Conservation (phyloP, 768 basidiomycete genomes). For the Xerocomus potaroensis region DNA sequence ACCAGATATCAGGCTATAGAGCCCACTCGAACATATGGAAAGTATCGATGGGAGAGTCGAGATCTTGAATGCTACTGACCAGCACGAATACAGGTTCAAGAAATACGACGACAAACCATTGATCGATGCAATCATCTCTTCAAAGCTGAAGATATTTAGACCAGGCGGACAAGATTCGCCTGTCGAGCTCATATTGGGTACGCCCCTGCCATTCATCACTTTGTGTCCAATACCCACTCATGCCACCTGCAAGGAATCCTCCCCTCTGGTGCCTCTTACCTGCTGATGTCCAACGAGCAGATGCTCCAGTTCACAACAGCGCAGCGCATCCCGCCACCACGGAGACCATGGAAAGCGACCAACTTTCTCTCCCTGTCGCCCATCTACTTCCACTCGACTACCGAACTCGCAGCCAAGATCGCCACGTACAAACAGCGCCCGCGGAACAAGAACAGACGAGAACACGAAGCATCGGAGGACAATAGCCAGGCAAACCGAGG, state of each 20-base stretch:
- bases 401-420: conserved; percentile 38
- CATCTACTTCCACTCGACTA: conserved; percentile 34
- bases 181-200: conserved; percentile 45
- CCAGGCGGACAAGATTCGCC: conserved; percentile 22
- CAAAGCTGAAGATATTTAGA: conserved; percentile 29
- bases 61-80: neutral
- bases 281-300: conserved; percentile 38
- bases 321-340: conserved; percentile 14
- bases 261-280: conserved; percentile 40
- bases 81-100: conserved; percentile 22
- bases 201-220: neutral
- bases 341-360: conserved; percentile 10
- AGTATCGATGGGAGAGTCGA: neutral
- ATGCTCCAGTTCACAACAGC: conserved; percentile 19
- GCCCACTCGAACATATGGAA: conserved; percentile 30
- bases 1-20: conserved; percentile 25
- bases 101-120: conserved; percentile 35
- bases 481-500: conserved; percentile 42
- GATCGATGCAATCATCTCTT: conserved; percentile 26
- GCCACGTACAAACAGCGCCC: conserved; percentile 36
- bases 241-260: conserved; percentile 37
- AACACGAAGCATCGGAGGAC: conserved; percentile 21
- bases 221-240: neutral
- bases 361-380: conserved; percentile 47
- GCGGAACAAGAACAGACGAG: conserved; percentile 29